These are phyloP conservation scores for Sugiyamaella japonica DNA, from an alignment of 1,139 yeast species.

Conservation along the genomic window DNA sequence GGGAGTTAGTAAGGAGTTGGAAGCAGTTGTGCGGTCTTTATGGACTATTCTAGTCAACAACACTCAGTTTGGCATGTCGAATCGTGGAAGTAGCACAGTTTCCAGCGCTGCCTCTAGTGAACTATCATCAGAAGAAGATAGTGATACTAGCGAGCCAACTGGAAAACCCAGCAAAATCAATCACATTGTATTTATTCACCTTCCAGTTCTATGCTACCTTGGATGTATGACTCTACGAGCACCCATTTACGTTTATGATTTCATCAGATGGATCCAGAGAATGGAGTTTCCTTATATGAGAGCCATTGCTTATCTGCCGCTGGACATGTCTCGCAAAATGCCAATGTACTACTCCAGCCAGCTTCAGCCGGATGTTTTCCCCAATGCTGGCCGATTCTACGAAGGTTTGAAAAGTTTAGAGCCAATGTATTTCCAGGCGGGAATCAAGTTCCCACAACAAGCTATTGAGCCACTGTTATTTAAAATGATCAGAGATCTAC, in stretches of 20 bases:
- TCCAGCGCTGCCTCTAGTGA: conserved; percentile 15
- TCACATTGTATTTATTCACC: conserved; percentile 19
- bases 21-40: conserved; percentile 48
- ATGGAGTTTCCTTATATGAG: conserved; percentile 36
- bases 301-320: conserved; percentile 27
- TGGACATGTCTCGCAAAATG: conserved; percentile 22
- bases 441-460: conserved; percentile 30
- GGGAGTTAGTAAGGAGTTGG: conserved; percentile 43
- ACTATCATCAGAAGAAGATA: conserved; percentile 2
- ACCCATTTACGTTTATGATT: conserved; percentile 37
- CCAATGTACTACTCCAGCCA: conserved; percentile 19
- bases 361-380: conserved; percentile 25
- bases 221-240: conserved; percentile 32
- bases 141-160: conserved; percentile 1
- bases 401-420: conserved; percentile 19
- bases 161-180: no score
- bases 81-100: conserved; percentile 23
- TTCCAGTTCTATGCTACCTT: conserved; percentile 33
- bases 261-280: conserved; percentile 36
- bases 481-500: conserved; percentile 35
- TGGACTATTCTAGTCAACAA: conserved; percentile 51
- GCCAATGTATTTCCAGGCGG: conserved; percentile 16
- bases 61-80: conserved; percentile 27
- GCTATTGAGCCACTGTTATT: conserved; percentile 33
- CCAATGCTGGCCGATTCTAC: conserved; percentile 23